phyloP scores from a whole-genome alignment of 2,329 filamentous ascomycete species.

The Phaeosphaeriaceae sp. region DNA sequence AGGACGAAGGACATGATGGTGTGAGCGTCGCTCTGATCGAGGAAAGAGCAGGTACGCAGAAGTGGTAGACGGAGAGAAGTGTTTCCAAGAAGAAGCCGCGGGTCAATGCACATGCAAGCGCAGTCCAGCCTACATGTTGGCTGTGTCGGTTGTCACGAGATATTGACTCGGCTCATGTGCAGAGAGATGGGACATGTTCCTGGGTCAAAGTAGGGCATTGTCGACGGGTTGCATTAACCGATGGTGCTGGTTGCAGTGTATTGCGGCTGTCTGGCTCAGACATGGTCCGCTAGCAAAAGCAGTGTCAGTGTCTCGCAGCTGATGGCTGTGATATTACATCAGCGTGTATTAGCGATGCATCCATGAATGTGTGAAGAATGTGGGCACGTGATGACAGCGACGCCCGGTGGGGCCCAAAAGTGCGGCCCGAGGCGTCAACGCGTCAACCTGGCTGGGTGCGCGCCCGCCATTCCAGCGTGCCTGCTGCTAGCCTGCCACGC shows the following conservation, averaged over 20 bases:
- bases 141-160: too few relatives aligned
- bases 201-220: too few relatives aligned
- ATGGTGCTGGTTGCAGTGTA: not conserved
- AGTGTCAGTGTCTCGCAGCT: not conserved
- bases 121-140: not conserved
- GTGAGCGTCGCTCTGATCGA: not conserved
- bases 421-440: not conserved
- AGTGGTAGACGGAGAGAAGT: too few relatives aligned
- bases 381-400: not conserved
- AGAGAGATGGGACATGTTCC: too few relatives aligned
- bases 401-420: not conserved
- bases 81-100: not conserved
- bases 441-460: too few relatives aligned
- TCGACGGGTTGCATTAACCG: too few relatives aligned
- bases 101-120: not conserved
- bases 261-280: not conserved
- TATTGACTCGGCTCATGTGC: too few relatives aligned
- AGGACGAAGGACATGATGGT: not conserved
- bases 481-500: not conserved
- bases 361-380: not conserved
- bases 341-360: not conserved
- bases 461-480: too few relatives aligned
- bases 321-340: not conserved
- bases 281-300: not conserved
- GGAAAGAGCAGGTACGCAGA: not conserved